These are phyloP conservation scores for Lepidium campestre DNA, from an alignment of 441 rosid species.

Conservation along the genomic window DNA sequence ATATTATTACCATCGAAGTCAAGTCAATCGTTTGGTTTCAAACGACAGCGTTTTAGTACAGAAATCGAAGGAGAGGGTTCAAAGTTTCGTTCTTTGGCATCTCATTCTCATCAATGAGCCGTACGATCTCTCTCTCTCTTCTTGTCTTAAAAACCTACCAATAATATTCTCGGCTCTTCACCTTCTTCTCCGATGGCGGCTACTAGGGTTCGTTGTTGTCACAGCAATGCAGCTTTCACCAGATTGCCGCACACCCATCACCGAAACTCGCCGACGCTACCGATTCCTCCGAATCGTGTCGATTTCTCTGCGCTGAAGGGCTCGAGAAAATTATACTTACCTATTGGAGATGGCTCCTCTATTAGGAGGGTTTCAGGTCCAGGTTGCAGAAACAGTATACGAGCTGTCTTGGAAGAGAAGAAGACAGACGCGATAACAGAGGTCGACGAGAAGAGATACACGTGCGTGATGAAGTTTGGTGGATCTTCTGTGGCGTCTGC, in stretches of 20 bases:
- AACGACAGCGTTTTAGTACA: slow-evolving; percentile 18
- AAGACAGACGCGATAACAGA: slow-evolving; percentile 13
- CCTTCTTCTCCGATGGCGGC: slow-evolving; percentile 31
- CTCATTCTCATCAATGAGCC: not conserved
- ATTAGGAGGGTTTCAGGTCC: slow-evolving; percentile 27
- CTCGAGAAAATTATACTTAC: not conserved
- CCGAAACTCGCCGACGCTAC: slow-evolving; percentile 25
- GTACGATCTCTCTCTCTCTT: not conserved
- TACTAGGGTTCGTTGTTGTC: slow-evolving; percentile 26
- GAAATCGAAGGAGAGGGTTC: not conserved
- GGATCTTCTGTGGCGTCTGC: slow-evolving; percentile 84
- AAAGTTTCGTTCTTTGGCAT: slow-evolving; percentile 17
- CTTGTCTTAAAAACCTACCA: slow-evolving; percentile 12
- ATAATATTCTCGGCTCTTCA: not conserved
- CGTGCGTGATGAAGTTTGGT: slow-evolving; percentile 85
- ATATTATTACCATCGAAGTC: not conserved
- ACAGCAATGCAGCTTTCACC: slow-evolving; percentile 15
- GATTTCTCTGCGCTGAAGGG: not conserved
- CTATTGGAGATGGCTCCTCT: slow-evolving; percentile 28
- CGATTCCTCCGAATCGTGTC: slow-evolving; percentile 22
- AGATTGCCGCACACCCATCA: slow-evolving; percentile 10
- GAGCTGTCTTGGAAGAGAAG: slow-evolving; percentile 45
- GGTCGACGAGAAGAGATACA: slow-evolving; percentile 39
- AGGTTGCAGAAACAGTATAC: not conserved
- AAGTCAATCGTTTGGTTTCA: not conserved